Evolutionary conservation across 257 asterid species (phyloP), one percentile per base, ranked within the genome.

Genomic region (Solanum paucissectum): DNA sequence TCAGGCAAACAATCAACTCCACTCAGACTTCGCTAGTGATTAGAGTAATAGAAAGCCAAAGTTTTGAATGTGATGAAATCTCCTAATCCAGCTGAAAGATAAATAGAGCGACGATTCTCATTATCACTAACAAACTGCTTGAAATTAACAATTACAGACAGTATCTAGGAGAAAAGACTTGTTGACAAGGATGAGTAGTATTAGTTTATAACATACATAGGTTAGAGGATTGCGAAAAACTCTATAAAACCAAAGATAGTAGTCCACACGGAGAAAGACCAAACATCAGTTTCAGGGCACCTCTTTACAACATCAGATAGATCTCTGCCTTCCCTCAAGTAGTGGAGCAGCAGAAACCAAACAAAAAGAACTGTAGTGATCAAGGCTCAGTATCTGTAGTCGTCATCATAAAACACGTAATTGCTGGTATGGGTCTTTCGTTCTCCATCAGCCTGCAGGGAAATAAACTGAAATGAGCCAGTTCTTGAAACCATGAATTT

Each of bases 381-480:
- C 86, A 49, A 79, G 33, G 37, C 73, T 92, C 95, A 94, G 91
- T 93, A 92, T 91, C 92, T 88, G 90, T 93, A 84, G 40, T 94
- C 94, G 18, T 95, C 97, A 14, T 90, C 94, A 20, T 90, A 91
- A 85, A 87, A 89, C 4, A 90, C 87, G 89, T 89, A 89, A 75
- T 89, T 88, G 89, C 74, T 86, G 89, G 86, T 89, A 87, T 92
- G 88, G 49, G 93, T 32, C 5, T 89, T 90, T 3, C 94, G 89
- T 75, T 91, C 94, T 86, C 91, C 90, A 85, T 92, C 93, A 86
- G 94, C 90, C 98, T 96, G 93, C 90, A 88, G 14, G 8, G 77
- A 82, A 86, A 18, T 13, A 60, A 85, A 85, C 75, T 46, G 87
- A 81, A 34, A 68, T 79, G 36, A 91, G 84, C 68, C 52, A 46